A percentile compares a stretch with the other conserved stretches of the same genome.
Evolutionary conservation across 768 basidiomycete species (phyloP).

Genomic region (Leccinum imitatum): DNA sequence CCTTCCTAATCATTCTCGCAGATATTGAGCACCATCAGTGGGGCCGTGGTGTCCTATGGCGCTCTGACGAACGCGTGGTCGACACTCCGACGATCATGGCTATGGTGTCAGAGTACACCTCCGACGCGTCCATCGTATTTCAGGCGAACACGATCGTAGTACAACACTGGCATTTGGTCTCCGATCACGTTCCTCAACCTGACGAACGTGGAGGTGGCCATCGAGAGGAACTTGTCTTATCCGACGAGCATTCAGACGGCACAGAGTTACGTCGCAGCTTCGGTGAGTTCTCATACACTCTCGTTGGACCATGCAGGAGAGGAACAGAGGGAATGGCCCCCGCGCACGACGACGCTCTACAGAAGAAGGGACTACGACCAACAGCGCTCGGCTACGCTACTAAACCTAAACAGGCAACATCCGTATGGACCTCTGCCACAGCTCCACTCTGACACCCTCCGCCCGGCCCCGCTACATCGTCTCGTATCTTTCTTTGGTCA

Average conservation of each 20-base stretch:
- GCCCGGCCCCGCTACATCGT: neutral
- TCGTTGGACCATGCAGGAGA: no score
- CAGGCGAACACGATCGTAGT: slow-evolving; percentile 46
- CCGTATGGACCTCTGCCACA: no score
- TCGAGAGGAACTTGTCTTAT: slow-evolving; percentile 60
- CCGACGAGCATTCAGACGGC: slow-evolving; percentile 50
- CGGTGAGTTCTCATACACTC: slow-evolving; percentile 32
- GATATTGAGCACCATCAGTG: neutral
- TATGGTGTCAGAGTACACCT: slow-evolving; percentile 39
- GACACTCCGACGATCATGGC: slow-evolving; percentile 47
- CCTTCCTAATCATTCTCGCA: neutral
- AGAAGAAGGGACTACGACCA: no score
- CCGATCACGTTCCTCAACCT: slow-evolving; percentile 55
- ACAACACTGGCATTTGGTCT: slow-evolving; percentile 52
- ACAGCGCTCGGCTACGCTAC: no score
- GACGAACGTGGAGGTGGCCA: slow-evolving; percentile 54
- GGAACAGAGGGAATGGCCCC: no score
- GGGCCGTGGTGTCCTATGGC: slow-evolving; percentile 18
- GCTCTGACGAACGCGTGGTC: slow-evolving; percentile 39
- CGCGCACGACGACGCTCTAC: no score
- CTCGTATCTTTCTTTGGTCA: neutral
- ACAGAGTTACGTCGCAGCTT: slow-evolving; percentile 46
- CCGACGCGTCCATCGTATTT: slow-evolving; percentile 56
- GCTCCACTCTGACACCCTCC: no score
- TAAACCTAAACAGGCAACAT: no score